Percentiles rank a stretch among this genome's conserved stretches.
phyloP scores from a whole-genome alignment of 169 alveolate genomes.

The Plasmodium yoelii region DNA sequence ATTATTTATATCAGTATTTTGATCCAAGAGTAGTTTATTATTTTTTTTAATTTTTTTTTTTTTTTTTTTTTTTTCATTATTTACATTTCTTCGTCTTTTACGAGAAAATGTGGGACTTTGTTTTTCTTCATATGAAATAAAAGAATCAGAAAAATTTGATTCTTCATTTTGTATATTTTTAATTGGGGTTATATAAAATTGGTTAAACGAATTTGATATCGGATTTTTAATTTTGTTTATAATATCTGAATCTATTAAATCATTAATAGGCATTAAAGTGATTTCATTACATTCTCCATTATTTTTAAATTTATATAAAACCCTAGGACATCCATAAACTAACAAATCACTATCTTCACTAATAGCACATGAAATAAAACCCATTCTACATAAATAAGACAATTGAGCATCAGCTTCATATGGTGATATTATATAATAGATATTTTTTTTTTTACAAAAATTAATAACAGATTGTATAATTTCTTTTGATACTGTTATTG shows the following conservation, averaged over 20 bases:
- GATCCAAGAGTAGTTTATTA: no score
- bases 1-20: not conserved
- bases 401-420: conserved; percentile 99
- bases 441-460: conserved; percentile 78
- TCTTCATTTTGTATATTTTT: not conserved
- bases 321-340: conserved; percentile 95
- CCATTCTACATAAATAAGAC: conserved; percentile 95
- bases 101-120: not conserved
- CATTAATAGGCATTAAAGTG: conserved; percentile 67
- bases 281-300: conserved; percentile 84
- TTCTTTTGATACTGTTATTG: conserved; percentile 84
- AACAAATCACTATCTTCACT: conserved; percentile 96
- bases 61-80: not conserved
- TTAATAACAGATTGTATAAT: conserved; percentile 79
- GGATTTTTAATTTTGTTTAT: conserved; percentile 62
- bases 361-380: conserved; percentile 89
- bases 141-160: no score
- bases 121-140: no score
- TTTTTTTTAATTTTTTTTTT: no score
- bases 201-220: conserved; percentile 31
- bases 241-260: conserved; percentile 51
- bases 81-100: not conserved
- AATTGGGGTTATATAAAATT: conserved; percentile 49
- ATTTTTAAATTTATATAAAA: conserved; percentile 86
- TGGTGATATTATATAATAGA: conserved; percentile 96